Evolutionary conservation across 306 rosid genomes (phyloP), one percentile per base, ranked within the genome.

Genomic region (Cyclanthera cordifolia): DNA sequence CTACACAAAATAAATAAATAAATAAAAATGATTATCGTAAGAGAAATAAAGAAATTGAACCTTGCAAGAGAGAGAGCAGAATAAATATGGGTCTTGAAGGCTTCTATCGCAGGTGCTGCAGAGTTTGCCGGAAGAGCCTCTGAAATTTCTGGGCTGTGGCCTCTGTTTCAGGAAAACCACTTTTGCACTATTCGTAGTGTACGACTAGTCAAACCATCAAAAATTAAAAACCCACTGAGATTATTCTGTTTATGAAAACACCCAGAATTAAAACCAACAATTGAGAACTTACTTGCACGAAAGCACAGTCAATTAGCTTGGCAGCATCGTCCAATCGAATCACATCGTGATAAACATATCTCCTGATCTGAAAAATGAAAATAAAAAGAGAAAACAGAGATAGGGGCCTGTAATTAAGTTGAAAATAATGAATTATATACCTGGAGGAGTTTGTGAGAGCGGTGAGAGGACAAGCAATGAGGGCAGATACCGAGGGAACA

Each of bases 41-140:
- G 6, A 14, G 30, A 45, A 10, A 19, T 6, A 7, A 1, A 1
- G 50, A 34, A 34, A 5, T 19, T 1, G 20, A 6, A 94, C 99
- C 99, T 90, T 94, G 99, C 99, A 94, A 17, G 85, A 81, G 61
- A 94, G 81, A 53, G 92, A 94, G 76, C 99, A 94, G 79, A 82
- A 94, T 28, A 78, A 81, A 75, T 85, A 94, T 34, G 92, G 87
- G 76, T 86, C 84, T 80, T 94, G 97, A 65, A 94, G 84, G 73
- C 78, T 83, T 79, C 97, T 83, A 87, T 86, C 85, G 66, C 99
- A 94, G 78, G 97, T 86, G 77, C 69, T 71, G 84, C 99, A 94
- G 67, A 76, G 56, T 57, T 88, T 94, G 80, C 97, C 84, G 79
- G 88, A 78, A 85, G 88, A 75, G 86, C 88, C 86, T 85, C 86